Percentiles rank a stretch among this genome's conserved stretches.
Evolutionary conservation across 2,329 filamentous ascomycete genomes (phyloP).

Genomic region (Stenocarpella maydis): DNA sequence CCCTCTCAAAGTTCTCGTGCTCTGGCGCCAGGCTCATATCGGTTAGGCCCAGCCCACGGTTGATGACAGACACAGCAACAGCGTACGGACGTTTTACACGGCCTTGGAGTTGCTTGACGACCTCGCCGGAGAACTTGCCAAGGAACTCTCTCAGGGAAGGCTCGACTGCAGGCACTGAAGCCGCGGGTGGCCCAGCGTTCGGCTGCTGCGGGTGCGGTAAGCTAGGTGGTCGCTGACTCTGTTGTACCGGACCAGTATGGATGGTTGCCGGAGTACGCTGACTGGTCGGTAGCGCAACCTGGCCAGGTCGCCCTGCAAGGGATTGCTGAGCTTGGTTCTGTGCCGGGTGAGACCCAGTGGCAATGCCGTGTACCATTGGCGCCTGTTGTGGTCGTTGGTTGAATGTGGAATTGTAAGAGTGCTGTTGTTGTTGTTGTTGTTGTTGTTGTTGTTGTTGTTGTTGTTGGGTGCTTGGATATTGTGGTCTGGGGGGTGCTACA

Average conservation of each 20-base stretch:
- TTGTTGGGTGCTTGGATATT: constrained; percentile 36
- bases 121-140: constrained; percentile 55
- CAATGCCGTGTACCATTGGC: not conserved
- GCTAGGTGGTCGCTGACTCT: constrained; percentile 8
- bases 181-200: constrained; percentile 16
- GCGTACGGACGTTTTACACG: constrained; percentile 53
- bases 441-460: no score
- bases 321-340: constrained; percentile 24
- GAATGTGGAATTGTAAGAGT: constrained; percentile 45
- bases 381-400: constrained; percentile 38
- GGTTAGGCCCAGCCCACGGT: constrained; percentile 59
- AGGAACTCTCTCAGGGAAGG: constrained; percentile 53
- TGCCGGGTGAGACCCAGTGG: not conserved
- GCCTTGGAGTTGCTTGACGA: constrained; percentile 55
- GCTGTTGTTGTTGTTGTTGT: no score
- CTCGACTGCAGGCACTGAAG: constrained; percentile 50
- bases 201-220: constrained; percentile 17
- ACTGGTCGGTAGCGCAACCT: not conserved
- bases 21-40: constrained; percentile 50
- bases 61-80: constrained; percentile 62
- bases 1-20: constrained; percentile 56
- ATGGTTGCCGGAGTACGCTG: not conserved
- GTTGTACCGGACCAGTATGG: constrained; percentile 14
- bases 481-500: constrained; percentile 9
- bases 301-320: constrained; percentile 16